Evolutionary conservation across 2,329 filamentous ascomycete species (phyloP), one percentile per base, ranked within the genome.

Genomic region (Ophiosphaerella herpotricha): DNA sequence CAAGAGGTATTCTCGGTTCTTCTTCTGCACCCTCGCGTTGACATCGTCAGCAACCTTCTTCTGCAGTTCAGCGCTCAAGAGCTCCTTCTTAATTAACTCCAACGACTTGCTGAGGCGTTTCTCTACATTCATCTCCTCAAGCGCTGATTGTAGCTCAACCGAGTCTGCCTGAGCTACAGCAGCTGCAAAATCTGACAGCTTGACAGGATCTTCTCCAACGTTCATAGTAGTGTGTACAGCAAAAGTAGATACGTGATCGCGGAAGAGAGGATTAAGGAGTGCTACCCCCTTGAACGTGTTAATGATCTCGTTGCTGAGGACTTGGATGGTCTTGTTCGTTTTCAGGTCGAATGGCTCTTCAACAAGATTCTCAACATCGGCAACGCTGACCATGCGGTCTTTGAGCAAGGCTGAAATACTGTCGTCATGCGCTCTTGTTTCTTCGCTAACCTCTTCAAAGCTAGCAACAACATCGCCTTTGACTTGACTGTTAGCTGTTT

Each of bases 241-340:
- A 70, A 97, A 99, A 1, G 93, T 96, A 0, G 92, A 96, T 47
- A 99, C 96, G 70, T 99, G 94, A 67, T 99, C 94, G 50, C 93
- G 85, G 81, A 99, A 99, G 16, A 99, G 81, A 52, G 89, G 91
- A 77, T 97, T 99, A 75, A 97, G 85, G 38, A 86, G 88, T 8
- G 93, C 93, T 46, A 99, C 91, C 72, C 97, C 92, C 77, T 97
- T 97, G 80, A 97, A 97, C 0, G 96, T 94, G 71, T 97, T 97
- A 70, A 99, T 91, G 54, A 99, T 97, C 77, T 99, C 95, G 67
- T 93, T 96, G 42, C 93, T 94, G 39, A 99, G 86, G 11, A 94
- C 94, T 47, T 91, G 87, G 52, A 97, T 91, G 31, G 94, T 86
- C 14, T 88, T 87, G 66, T 89, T 94, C 75, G 93, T 95, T 70